Evolutionary conservation across 768 basidiomycete genomes (phyloP).

Genomic region (Lactifluus subvellereus): DNA sequence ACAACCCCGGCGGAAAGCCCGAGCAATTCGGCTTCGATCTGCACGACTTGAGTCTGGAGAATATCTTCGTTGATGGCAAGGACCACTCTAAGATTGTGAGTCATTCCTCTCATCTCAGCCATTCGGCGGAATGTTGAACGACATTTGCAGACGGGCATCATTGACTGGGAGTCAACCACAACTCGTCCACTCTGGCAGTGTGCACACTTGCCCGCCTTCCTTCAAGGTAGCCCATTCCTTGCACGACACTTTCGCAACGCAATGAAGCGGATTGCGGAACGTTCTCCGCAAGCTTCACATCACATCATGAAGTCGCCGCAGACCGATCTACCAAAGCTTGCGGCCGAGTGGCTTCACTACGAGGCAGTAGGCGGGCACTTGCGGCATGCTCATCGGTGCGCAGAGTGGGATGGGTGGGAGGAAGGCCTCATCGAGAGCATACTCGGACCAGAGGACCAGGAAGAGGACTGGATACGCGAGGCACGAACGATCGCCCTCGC

Average conservation of each 20-base stretch:
- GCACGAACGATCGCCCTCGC: not conserved
- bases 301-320: slow-evolving; percentile 27
- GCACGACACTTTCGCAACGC: slow-evolving; percentile 64
- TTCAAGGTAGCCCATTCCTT: slow-evolving; percentile 72
- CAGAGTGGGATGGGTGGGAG: slow-evolving; percentile 91
- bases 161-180: slow-evolving; percentile 91
- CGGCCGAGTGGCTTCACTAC: slow-evolving; percentile 68
- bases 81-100: slow-evolving; percentile 69
- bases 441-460: slow-evolving; percentile 62
- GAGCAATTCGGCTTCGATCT: slow-evolving; percentile 79
- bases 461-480: slow-evolving; percentile 59
- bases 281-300: slow-evolving; percentile 19
- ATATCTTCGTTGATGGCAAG: slow-evolving; percentile 70
- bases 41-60: slow-evolving; percentile 81
- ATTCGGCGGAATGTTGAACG: slow-evolving; percentile 4
- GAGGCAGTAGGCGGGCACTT: slow-evolving; percentile 60
- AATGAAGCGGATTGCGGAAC: slow-evolving; percentile 43
- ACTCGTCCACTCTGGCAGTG: slow-evolving; percentile 81
- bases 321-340: slow-evolving; percentile 39
- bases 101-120: slow-evolving; percentile 23
- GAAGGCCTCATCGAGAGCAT: slow-evolving; percentile 75
- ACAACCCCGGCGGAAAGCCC: slow-evolving; percentile 29
- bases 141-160: slow-evolving; percentile 63
- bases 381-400: slow-evolving; percentile 72
- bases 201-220: slow-evolving; percentile 75